phyloP scores from a whole-genome alignment of 1,139 yeast genomes.

The Suhomyces atakaporum region DNA sequence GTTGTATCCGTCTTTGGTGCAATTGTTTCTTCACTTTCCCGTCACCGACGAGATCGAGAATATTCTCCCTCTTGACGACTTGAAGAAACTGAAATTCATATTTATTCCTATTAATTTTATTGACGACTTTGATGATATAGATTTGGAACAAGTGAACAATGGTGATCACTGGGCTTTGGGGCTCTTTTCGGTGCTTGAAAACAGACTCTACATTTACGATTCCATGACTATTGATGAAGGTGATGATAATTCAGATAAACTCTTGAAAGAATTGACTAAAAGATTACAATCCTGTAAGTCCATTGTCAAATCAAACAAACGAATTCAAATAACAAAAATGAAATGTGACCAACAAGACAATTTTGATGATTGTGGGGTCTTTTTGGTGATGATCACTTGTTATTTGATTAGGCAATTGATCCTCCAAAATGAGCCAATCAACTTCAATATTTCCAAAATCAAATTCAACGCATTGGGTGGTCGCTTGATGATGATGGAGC shows the following conservation, averaged over 20 bases:
- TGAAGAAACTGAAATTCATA: slow-evolving; percentile 35
- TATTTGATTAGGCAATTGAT: slow-evolving; percentile 25
- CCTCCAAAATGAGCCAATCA: slow-evolving; percentile 15
- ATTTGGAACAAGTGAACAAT: slow-evolving; percentile 34
- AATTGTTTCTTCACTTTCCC: slow-evolving; percentile 42
- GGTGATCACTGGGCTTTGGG: slow-evolving; percentile 52
- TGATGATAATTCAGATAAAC: slow-evolving; percentile 19
- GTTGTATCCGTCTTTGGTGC: slow-evolving; percentile 42
- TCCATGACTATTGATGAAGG: slow-evolving; percentile 35
- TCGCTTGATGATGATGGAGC: slow-evolving; percentile 21
- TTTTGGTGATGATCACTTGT: slow-evolving; percentile 43
- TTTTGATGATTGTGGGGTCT: slow-evolving; percentile 51
- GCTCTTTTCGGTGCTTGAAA: slow-evolving; percentile 33
- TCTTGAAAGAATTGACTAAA: slow-evolving; percentile 25
- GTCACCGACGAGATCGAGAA: slow-evolving; percentile 26
- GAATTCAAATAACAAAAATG: slow-evolving; percentile 28
- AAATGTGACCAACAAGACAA: slow-evolving; percentile 47
- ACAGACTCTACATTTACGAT: slow-evolving; percentile 39
- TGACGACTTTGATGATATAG: slow-evolving; percentile 30
- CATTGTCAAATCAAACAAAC: slow-evolving; percentile 20
- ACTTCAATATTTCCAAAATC: slow-evolving; percentile 29
- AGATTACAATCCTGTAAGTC: slow-evolving; percentile 27
- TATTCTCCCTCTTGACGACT: slow-evolving; percentile 35
- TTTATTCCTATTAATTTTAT: slow-evolving; percentile 45
- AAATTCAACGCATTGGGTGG: slow-evolving; percentile 35